Conservation (phyloP, 257 asterid species). For the Lycium barbarum region DNA sequence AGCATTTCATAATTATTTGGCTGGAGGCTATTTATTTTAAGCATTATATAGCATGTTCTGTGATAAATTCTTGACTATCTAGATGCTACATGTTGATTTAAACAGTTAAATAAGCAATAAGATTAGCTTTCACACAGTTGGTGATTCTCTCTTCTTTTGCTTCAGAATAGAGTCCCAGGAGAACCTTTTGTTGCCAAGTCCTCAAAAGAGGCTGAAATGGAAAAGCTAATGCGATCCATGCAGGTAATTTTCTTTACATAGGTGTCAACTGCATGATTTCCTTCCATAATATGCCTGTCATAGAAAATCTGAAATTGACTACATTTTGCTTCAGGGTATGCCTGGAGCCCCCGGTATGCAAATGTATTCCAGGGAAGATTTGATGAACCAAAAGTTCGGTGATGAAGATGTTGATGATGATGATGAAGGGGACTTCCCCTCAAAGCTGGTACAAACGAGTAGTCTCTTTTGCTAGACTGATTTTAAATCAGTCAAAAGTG, state of each 20-base stretch:
- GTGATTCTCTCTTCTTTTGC: constrained; percentile 26
- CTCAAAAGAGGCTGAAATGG: constrained; percentile 93
- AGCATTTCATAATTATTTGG: neutral
- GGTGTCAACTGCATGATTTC: constrained; percentile 12
- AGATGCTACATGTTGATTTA: too few relatives aligned
- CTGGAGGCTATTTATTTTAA: neutral
- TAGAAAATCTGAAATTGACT: neutral
- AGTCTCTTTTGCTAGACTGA: neutral
- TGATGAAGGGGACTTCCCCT: constrained; percentile 61
- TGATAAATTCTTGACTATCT: neutral
- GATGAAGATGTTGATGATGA: constrained; percentile 72
- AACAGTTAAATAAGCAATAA: too few relatives aligned
- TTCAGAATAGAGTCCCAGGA: constrained; percentile 83
- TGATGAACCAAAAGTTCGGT: constrained; percentile 82
- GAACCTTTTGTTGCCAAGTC: constrained; percentile 87
- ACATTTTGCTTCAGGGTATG: constrained; percentile 61
- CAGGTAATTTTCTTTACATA: constrained; percentile 53
- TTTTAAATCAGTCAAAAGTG: neutral
- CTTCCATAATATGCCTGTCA: neutral
- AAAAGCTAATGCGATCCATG: constrained; percentile 82
- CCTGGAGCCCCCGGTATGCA: constrained; percentile 98
- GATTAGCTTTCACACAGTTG: neutral
- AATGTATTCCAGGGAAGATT: constrained; percentile 93
- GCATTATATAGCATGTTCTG: constrained; percentile 13
- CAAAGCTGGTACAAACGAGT: constrained; percentile 62